Base-by-base conservation (phyloP, 2,329 filamentous ascomycete genomes). In the Clonostachys sp. region DNA sequence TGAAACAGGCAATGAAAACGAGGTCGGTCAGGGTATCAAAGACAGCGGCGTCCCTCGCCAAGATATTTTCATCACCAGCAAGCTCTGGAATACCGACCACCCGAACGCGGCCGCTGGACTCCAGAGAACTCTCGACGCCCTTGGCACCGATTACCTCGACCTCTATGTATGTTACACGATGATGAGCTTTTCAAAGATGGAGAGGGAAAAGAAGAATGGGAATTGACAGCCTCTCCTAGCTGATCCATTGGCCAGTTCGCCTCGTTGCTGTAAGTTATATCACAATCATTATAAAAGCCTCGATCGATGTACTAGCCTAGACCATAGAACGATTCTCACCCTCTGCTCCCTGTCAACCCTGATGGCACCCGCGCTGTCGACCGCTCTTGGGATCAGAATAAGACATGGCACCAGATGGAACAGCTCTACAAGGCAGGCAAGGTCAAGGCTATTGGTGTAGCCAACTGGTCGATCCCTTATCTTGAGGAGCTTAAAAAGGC, bases 71-170 rank as follows among this genome's bases (percentile, higher is more conserved):
- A 67, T 79, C 45, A 83, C 80, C n/a, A 75, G 73, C 52, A 84
- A 84, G 66, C 66, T 83, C 12, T 83, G 78, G 79, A 81, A 81
- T 64, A 78, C 68, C 13, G 65, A 74, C 40, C 76, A 79, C 55
- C 61, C 65, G 13, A 62, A 75, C 51, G 70, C 78, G 17, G 71
- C 73, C 50, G 58, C 64, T 30, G 74, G 65, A 5, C 60, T 79
- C 16, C 64, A 77, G 51, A 65, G 67, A 53, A 72, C 72, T 5
- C 58, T 78, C 46, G 62, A 66, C 49, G 71, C 76, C 41, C 62
- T 80, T 12, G 65, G 70, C 30, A 70, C 68, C 0, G 70, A 74
- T 41, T 79, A 78, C 51, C 59, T 78, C 34, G 75, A 78, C 53
- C 57, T 76, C 4, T 76, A 16, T 13, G 13, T 38, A 38, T 38